Percentiles rank a stretch among this genome's conserved stretches.
phyloP scores from a whole-genome alignment of 768 basidiomycete species.

The Mycena galopus region DNA sequence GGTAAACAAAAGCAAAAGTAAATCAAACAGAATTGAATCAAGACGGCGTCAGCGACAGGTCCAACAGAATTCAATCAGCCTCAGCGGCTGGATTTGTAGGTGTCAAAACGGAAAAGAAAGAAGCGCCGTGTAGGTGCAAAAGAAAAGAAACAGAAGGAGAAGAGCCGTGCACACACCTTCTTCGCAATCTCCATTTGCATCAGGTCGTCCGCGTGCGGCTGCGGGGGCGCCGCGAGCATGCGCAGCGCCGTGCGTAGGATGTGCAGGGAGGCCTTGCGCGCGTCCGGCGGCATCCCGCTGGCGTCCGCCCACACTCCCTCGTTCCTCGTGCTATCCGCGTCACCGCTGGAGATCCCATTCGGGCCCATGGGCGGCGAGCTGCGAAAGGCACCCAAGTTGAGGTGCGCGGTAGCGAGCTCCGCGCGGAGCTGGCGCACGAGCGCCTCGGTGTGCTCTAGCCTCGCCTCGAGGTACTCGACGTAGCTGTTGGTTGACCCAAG shows the following conservation, averaged over 20 bases:
- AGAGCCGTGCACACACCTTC: slow-evolving; percentile 6
- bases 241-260: slow-evolving; percentile 1
- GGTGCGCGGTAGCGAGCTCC: background rate
- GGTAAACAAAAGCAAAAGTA: background rate
- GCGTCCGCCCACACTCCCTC: background rate
- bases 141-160: background rate
- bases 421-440: background rate
- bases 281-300: background rate
- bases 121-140: background rate
- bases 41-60: background rate
- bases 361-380: background rate
- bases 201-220: slow-evolving; percentile 6
- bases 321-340: background rate
- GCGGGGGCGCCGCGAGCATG: background rate
- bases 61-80: too few relatives aligned
- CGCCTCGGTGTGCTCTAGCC: background rate
- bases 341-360: background rate
- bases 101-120: background rate
- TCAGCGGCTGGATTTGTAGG: background rate
- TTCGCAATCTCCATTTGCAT: background rate
- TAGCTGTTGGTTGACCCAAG: background rate
- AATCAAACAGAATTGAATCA: background rate
- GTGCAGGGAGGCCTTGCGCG: background rate
- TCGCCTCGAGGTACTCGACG: slow-evolving; percentile 4
- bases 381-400: background rate